A percentile compares a stretch with the other conserved stretches of the same genome.
Evolutionary conservation across 805 yeast species (phyloP).

Genomic region (Saccharomyces mikatae): DNA sequence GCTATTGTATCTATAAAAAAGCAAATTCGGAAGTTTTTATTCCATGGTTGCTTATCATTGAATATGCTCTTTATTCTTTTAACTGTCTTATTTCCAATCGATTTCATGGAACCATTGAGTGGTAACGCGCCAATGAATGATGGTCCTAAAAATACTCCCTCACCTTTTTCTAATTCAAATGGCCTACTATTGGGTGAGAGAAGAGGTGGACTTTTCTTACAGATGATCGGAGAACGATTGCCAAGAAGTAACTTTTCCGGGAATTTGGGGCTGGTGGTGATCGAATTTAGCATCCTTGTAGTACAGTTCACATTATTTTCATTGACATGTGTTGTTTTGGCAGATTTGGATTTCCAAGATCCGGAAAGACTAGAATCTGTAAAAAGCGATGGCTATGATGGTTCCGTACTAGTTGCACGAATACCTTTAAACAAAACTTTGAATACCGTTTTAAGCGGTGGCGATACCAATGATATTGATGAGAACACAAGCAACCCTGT

Average conservation of each 20-base stretch:
- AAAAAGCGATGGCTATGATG: conserved; percentile 40
- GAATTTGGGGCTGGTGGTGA: conserved; percentile 25
- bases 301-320: conserved; percentile 20
- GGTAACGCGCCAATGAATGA: conserved; percentile 15
- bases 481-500: neutral
- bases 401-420: conserved; percentile 31
- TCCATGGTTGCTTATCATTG: conserved; percentile 21
- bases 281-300: conserved; percentile 24
- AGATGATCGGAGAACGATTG: conserved; percentile 41
- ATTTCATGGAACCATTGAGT: conserved; percentile 31
- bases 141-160: conserved; percentile 26
- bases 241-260: conserved; percentile 30
- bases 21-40: conserved; percentile 17
- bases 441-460: neutral
- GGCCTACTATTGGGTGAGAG: conserved; percentile 25
- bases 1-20: conserved; percentile 9
- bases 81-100: conserved; percentile 25
- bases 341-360: conserved; percentile 14
- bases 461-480: neutral
- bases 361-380: conserved; percentile 3
- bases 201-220: conserved; percentile 31
- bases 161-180: conserved; percentile 21
- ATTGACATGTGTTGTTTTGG: conserved; percentile 23
- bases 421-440: conserved; percentile 10
- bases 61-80: conserved; percentile 16